These are phyloP conservation scores for Dacryopinax spathularia DNA, from an alignment of 768 basidiomycete genomes.

Conservation along the genomic window DNA sequence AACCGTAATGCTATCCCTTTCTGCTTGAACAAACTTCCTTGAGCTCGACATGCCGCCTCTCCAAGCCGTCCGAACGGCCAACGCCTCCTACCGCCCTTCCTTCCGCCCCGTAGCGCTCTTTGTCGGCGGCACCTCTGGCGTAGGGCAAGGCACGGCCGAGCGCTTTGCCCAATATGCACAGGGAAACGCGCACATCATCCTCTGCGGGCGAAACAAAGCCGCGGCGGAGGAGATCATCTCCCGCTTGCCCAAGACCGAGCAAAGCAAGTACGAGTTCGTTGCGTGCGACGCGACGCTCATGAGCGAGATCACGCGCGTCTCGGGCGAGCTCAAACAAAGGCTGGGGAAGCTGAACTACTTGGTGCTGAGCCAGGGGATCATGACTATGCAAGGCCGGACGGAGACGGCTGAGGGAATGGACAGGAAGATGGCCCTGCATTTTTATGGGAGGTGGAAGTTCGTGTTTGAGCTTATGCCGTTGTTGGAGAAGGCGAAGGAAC, in stretches of 20 bases:
- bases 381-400: conserved; percentile 27
- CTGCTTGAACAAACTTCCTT: too few relatives aligned
- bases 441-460: conserved; percentile 39
- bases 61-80: conserved; percentile 21
- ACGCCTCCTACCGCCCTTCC: conserved; percentile 17
- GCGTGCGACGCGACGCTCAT: conserved; percentile 40
- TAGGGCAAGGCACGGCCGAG: conserved; percentile 33
- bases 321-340: conserved; percentile 20
- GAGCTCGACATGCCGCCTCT: conserved; percentile 21
- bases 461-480: conserved; percentile 32
- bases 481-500: conserved; percentile 31
- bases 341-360: conserved; percentile 41
- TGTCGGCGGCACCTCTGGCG: conserved; percentile 25
- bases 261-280: conserved; percentile 33
- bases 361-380: conserved; percentile 33
- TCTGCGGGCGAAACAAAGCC: conserved; percentile 37
- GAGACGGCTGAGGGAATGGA: conserved; percentile 36
- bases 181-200: conserved; percentile 38
- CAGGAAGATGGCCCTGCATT: conserved; percentile 30
- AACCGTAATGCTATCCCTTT: too few relatives aligned
- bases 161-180: conserved; percentile 33
- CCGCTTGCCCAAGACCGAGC: conserved; percentile 17
- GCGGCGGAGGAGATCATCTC: conserved; percentile 37
- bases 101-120: conserved; percentile 22
- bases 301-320: conserved; percentile 32